phyloP scores from a whole-genome alignment of 1,284 basidiomycete species.

The Ganoderma leucocontextum region DNA sequence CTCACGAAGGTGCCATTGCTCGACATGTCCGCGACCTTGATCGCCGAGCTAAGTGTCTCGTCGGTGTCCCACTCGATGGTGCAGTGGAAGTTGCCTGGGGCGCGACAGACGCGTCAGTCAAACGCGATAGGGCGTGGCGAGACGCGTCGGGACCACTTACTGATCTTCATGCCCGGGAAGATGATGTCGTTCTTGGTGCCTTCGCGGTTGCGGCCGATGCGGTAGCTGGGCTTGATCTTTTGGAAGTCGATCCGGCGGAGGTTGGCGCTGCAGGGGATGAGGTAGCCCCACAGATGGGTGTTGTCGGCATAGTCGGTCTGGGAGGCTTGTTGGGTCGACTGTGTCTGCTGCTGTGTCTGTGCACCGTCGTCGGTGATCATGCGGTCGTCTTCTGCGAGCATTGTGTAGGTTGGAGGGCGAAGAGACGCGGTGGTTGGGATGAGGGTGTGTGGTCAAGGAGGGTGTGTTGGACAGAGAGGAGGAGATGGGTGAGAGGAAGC shows the following conservation, averaged over 20 bases:
- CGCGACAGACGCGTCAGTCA: conserved; percentile 27
- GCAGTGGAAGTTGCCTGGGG: conserved; percentile 72
- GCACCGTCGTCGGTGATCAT: conserved; percentile 21
- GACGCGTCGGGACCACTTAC: conserved; percentile 56
- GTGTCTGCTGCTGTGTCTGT: conserved; percentile 40
- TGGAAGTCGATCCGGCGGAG: conserved; percentile 67
- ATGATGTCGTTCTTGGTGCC: conserved; percentile 56
- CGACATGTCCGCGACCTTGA: conserved; percentile 76
- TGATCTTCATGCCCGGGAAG: conserved; percentile 74
- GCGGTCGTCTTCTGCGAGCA: conserved; percentile 22
- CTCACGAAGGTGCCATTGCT: conserved; percentile 87
- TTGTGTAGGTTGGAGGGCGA: not conserved
- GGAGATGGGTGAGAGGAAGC: not conserved
- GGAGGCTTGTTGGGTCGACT: conserved; percentile 42
- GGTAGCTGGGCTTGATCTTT: conserved; percentile 55
- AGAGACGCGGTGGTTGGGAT: not conserved
- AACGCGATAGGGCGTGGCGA: conserved; percentile 32
- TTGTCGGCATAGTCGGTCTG: conserved; percentile 45
- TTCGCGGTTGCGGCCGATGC: conserved; percentile 60
- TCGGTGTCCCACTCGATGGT: conserved; percentile 71
- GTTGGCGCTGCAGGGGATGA: conserved; percentile 62
- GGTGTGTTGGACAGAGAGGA: not conserved
- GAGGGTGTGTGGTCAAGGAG: not conserved
- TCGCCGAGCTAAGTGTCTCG: conserved; percentile 57
- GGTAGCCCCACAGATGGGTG: conserved; percentile 70